These are phyloP conservation scores for Xylaria sp. DNA, from an alignment of 2,329 filamentous ascomycete species.

Conservation along the genomic window DNA sequence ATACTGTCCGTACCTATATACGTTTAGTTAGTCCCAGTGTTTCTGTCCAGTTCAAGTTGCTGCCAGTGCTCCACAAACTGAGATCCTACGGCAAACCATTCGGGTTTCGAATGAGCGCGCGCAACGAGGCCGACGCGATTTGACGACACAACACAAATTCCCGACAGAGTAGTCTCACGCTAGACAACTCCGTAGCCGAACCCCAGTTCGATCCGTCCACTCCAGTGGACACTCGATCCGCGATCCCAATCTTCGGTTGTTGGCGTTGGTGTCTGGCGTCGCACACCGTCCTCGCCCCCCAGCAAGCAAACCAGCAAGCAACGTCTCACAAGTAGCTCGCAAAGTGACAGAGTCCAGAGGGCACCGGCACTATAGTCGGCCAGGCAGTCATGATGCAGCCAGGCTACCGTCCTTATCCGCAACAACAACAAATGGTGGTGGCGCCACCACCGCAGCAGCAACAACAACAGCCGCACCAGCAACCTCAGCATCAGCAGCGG, in stretches of 20 bases:
- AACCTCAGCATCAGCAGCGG: constrained; percentile 55
- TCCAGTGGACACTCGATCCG: constrained; percentile 22
- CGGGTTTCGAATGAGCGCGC: constrained; percentile 10
- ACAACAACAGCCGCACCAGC: constrained; percentile 58
- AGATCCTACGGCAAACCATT: constrained; percentile 31
- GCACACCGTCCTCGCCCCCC: constrained; percentile 30
- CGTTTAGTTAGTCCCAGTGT: not conserved
- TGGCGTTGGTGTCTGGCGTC: constrained; percentile 34
- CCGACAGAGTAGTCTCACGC: constrained; percentile 32
- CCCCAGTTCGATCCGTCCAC: constrained; percentile 25
- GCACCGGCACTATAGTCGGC: constrained; percentile 24
- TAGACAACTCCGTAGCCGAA: constrained; percentile 32
- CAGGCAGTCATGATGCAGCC: constrained; percentile 59
- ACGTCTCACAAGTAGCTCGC: constrained; percentile 37
- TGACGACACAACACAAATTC: constrained; percentile 30
- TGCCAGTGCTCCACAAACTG: constrained; percentile 29
- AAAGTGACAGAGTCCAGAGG: constrained; percentile 19
- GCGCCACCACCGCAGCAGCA: constrained; percentile 52
- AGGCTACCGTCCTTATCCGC: constrained; percentile 63
- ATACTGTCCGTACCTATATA: not conserved
- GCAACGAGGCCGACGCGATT: constrained; percentile 34
- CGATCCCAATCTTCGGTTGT: constrained; percentile 28
- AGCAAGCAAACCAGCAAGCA: constrained; percentile 26
- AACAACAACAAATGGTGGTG: constrained; percentile 54
- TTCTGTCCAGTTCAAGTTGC: constrained; percentile 18